phyloP scores from a whole-genome alignment of 2,329 filamentous ascomycete species.

The Metarhizium brunneum region DNA sequence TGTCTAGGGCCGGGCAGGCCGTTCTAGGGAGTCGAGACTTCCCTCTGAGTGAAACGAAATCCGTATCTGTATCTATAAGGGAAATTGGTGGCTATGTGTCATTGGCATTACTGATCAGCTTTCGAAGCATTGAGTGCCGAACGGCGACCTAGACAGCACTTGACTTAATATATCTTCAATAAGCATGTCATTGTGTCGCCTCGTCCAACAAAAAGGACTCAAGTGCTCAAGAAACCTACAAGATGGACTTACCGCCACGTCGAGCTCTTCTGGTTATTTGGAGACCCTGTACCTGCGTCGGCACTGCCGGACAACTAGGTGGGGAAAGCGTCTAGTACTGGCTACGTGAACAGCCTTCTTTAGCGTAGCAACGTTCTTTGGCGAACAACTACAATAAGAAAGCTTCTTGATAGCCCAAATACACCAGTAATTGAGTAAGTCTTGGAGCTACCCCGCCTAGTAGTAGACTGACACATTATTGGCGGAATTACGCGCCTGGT shows the following conservation, averaged over 20 bases:
- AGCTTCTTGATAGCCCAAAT: not conserved
- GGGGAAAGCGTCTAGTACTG: not conserved
- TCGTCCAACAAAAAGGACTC: not conserved
- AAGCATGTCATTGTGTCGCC: not conserved
- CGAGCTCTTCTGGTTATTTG: not conserved
- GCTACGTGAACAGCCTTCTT: not conserved
- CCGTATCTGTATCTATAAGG: no score
- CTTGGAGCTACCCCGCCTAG: not conserved
- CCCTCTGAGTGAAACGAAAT: no score
- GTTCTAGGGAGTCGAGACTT: no score
- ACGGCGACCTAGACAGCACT: not conserved
- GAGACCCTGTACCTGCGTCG: not conserved
- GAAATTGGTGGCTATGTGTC: no score
- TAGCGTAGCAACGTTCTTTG: not conserved
- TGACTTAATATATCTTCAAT: not conserved
- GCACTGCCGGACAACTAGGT: not conserved
- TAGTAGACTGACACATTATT: not conserved
- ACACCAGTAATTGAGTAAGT: not conserved
- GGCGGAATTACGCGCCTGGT: not conserved
- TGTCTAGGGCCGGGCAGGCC: no score
- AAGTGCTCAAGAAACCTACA: not conserved
- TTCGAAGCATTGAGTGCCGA: no score
- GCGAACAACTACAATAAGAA: not conserved
- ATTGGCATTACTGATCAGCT: not conserved
- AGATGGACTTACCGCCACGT: not conserved